Conservation (phyloP, 139 green algal species). For the Asterochloris erici region DNA sequence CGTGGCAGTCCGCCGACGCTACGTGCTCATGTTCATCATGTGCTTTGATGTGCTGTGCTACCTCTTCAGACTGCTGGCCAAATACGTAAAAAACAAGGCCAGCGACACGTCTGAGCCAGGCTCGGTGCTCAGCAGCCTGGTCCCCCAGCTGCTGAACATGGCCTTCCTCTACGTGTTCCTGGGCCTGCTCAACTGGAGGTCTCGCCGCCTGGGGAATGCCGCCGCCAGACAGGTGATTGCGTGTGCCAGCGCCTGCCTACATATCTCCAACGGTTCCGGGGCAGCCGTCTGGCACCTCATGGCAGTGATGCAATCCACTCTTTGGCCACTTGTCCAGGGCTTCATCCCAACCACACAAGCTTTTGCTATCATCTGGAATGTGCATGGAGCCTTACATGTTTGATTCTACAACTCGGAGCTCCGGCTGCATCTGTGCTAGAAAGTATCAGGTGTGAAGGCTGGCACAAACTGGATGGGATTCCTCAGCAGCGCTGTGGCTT, state of each 20-base stretch:
- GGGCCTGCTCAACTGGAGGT: conserved; percentile 51
- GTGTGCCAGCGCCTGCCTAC: background rate
- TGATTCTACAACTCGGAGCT: no score
- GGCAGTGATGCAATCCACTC: no score
- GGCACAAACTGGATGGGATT: no score
- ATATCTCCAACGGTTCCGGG: no score
- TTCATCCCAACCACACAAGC: no score
- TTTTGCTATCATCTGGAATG: no score
- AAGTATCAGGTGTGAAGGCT: no score
- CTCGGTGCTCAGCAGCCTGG: background rate
- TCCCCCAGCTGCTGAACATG: conserved; percentile 69
- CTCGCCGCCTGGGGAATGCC: conserved; percentile 29
- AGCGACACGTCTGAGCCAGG: background rate
- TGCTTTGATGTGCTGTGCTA: conserved; percentile 65
- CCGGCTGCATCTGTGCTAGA: no score
- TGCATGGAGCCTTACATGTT: no score
- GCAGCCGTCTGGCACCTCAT: no score
- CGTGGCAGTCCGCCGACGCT: conserved; percentile 33
- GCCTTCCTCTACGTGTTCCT: conserved; percentile 54
- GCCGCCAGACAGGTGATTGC: conserved; percentile 44
- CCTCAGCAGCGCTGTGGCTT: no score
- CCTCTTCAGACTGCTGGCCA: conserved; percentile 39
- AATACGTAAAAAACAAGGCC: background rate
- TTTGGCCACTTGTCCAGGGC: no score
- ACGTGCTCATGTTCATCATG: conserved; percentile 60